Evolutionary conservation across 2,329 filamentous ascomycete genomes (phyloP).

Genomic region (Phaeomoniella chlamydospora): DNA sequence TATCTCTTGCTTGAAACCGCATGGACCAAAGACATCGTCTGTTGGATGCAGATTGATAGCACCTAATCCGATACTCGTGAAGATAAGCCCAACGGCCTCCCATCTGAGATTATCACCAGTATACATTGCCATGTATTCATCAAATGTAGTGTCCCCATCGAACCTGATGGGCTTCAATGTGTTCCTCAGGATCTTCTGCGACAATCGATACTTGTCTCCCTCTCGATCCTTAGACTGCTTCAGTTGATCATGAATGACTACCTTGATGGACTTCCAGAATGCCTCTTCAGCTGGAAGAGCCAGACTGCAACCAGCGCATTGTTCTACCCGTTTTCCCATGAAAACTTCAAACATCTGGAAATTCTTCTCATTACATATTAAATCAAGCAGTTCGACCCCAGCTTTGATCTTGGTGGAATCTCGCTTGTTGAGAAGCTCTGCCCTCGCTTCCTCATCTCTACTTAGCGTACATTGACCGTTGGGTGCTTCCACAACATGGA

Average conservation of each 20-base stretch:
- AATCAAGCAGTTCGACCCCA: background rate
- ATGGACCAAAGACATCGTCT: constrained; percentile 15
- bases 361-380: background rate
- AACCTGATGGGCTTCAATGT: background rate
- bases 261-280: background rate
- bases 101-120: constrained; percentile 17
- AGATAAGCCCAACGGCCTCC: constrained; percentile 25
- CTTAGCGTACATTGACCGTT: background rate
- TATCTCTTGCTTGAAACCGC: constrained; percentile 14
- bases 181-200: constrained; percentile 1
- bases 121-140: background rate
- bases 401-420: background rate
- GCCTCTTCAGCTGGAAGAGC: background rate
- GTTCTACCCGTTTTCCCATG: background rate
- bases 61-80: constrained; percentile 23
- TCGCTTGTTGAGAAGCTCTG: background rate
- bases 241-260: background rate
- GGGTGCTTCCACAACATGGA: background rate
- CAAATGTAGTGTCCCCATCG: background rate
- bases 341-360: background rate
- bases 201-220: background rate
- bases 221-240: background rate
- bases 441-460: background rate
- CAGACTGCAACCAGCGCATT: no score
- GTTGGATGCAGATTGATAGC: constrained; percentile 15